These are phyloP conservation scores for Hypoxylon sp. DNA, from an alignment of 2,329 filamentous ascomycete genomes.

Conservation along the genomic window DNA sequence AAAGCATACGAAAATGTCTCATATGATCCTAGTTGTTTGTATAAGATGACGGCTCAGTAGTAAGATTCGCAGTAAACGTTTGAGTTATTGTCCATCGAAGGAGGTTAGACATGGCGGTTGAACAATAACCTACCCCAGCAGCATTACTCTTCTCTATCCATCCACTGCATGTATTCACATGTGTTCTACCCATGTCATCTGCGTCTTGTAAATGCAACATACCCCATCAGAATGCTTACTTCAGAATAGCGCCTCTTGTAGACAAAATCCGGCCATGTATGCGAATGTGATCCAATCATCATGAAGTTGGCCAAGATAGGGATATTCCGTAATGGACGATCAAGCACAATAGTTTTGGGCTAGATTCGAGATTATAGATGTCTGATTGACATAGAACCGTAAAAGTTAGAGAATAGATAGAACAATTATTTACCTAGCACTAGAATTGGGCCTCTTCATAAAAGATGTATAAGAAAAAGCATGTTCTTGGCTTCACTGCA, in stretches of 20 bases:
- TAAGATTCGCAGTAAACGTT: slow-evolving; percentile 9
- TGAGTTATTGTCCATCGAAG: slow-evolving; percentile 1
- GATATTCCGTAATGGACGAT: slow-evolving; percentile 4
- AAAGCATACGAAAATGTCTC: background rate
- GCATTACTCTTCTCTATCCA: slow-evolving; percentile 12
- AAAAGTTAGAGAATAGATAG: background rate
- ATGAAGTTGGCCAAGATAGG: background rate
- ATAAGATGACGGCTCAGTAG: slow-evolving; percentile 3
- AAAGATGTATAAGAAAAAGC: background rate
- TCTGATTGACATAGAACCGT: background rate
- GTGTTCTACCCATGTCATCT: slow-evolving; percentile 22
- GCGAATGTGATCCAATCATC: background rate
- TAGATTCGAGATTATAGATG: slow-evolving; percentile 2
- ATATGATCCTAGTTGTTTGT: background rate
- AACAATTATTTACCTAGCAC: background rate
- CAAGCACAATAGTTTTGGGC: slow-evolving; percentile 1
- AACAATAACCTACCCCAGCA: background rate
- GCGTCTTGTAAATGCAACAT: slow-evolving; percentile 15
- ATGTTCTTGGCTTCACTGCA: slow-evolving; percentile 1
- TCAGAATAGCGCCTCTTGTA: background rate
- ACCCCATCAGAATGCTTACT: slow-evolving; percentile 12
- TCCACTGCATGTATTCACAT: slow-evolving; percentile 22
- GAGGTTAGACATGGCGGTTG: slow-evolving; percentile 1
- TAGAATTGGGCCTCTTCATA: slow-evolving; percentile 8
- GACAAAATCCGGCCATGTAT: background rate